Evolutionary conservation across 352 stramenopile genomes (phyloP).

Genomic region (Globisporangium okanoganense): DNA sequence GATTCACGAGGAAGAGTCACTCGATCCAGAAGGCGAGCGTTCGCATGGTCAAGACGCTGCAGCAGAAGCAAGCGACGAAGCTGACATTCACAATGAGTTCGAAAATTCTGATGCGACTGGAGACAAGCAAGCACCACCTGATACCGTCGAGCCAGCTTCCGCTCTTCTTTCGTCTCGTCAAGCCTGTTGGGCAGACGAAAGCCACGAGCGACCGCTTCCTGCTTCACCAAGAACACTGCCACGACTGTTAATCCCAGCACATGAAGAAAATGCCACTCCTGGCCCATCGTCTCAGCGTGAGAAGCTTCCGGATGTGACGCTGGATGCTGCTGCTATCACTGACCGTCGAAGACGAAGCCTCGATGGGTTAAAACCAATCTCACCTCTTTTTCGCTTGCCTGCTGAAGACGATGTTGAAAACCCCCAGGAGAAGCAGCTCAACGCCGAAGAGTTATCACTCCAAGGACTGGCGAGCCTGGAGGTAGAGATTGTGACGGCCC

Average conservation of each 20-base stretch:
- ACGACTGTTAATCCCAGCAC: background rate
- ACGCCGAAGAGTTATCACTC: background rate
- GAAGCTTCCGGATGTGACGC: background rate
- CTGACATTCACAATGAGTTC: background rate
- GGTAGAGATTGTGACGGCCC: background rate
- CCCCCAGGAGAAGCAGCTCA: background rate
- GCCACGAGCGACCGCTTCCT: background rate
- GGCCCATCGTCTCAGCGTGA: background rate
- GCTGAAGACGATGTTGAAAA: background rate
- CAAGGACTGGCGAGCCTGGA: background rate
- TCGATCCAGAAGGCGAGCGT: background rate
- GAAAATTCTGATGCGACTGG: background rate
- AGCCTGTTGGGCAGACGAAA: slow-evolving; percentile 10
- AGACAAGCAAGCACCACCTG: background rate
- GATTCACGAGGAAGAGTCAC: slow-evolving; percentile 4
- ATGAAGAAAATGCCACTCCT: background rate
- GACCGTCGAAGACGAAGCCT: background rate
- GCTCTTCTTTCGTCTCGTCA: slow-evolving; percentile 3
- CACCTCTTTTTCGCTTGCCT: background rate
- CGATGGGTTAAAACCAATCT: background rate
- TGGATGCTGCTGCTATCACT: background rate
- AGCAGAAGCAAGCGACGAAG: background rate
- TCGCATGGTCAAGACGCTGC: background rate
- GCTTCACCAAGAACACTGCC: background rate
- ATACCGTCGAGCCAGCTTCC: too few relatives aligned